These are phyloP conservation scores for Hapsidospora chrysogenum DNA, from an alignment of 495 filamentous ascomycete genomes.

Conservation along the genomic window DNA sequence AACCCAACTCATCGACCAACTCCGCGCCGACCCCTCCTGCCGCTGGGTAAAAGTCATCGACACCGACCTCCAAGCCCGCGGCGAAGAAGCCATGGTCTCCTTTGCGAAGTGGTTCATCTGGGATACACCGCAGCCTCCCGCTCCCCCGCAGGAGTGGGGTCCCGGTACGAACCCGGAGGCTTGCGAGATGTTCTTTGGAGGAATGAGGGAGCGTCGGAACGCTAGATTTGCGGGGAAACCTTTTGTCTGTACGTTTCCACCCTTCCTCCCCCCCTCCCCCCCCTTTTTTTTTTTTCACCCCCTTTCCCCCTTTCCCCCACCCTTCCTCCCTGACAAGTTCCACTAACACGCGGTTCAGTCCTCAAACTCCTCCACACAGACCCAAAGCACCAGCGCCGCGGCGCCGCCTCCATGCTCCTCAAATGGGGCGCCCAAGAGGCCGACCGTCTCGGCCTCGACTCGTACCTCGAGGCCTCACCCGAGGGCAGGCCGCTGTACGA, in stretches of 20 bases:
- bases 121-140: not conserved
- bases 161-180: not conserved
- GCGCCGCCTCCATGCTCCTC: conserved; percentile 21
- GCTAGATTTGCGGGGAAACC: not conserved
- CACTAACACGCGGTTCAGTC: conserved; percentile 8
- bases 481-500: conserved; percentile 12
- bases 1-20: not conserved
- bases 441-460: conserved; percentile 15
- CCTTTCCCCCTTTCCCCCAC: not conserved
- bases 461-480: conserved; percentile 14
- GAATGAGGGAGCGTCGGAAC: not conserved
- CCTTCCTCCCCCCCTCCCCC: not conserved
- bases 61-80: not conserved
- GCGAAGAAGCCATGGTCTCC: not conserved
- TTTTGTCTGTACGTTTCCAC: not conserved
- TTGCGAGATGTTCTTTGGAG: conserved; percentile 1
- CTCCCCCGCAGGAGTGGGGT: not conserved
- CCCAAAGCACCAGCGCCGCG: conserved; percentile 20
- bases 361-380: conserved; percentile 14
- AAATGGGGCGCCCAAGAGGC: conserved; percentile 23
- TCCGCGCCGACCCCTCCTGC: not conserved
- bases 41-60: conserved; percentile 1
- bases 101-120: not conserved
- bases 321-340: not conserved
- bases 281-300: not conserved